phyloP scores from a whole-genome alignment of 1,139 yeast genomes.

The Candida neerlandica region DNA sequence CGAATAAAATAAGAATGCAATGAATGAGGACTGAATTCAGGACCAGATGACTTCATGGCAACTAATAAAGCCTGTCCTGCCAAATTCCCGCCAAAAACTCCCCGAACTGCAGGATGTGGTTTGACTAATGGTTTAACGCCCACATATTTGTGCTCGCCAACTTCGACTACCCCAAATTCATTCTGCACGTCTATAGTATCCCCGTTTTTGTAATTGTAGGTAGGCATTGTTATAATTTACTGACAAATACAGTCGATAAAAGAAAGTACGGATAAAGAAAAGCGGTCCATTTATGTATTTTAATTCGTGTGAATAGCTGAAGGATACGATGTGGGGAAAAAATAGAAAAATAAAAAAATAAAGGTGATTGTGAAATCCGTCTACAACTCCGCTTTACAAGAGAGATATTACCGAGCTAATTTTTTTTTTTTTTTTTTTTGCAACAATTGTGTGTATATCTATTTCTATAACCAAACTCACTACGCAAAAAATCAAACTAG shows the following conservation, averaged over 20 bases:
- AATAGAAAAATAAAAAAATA: not conserved
- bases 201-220: conserved; percentile 16
- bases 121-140: conserved; percentile 30
- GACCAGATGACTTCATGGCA: conserved; percentile 30
- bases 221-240: not conserved
- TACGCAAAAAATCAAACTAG: too few relatives aligned
- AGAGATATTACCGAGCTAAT: not conserved
- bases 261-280: not conserved
- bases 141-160: conserved; percentile 21
- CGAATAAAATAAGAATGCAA: conserved; percentile 37
- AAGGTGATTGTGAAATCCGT: not conserved
- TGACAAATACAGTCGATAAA: not conserved
- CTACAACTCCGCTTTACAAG: not conserved
- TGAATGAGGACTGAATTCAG: conserved; percentile 39
- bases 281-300: too few relatives aligned
- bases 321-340: not conserved
- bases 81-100: conserved; percentile 39
- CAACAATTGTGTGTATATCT: not conserved
- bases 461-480: not conserved
- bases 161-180: conserved; percentile 26
- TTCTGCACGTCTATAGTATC: conserved; percentile 18
- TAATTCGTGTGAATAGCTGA: too few relatives aligned
- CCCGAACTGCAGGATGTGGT: conserved; percentile 28
- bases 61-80: conserved; percentile 41
- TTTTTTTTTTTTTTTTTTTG: not conserved